Percentiles rank a stretch among this genome's conserved stretches.
Conservation (phyloP, 176 grass and related monocot genomes). For the Echinochloa phyllopogon region DNA sequence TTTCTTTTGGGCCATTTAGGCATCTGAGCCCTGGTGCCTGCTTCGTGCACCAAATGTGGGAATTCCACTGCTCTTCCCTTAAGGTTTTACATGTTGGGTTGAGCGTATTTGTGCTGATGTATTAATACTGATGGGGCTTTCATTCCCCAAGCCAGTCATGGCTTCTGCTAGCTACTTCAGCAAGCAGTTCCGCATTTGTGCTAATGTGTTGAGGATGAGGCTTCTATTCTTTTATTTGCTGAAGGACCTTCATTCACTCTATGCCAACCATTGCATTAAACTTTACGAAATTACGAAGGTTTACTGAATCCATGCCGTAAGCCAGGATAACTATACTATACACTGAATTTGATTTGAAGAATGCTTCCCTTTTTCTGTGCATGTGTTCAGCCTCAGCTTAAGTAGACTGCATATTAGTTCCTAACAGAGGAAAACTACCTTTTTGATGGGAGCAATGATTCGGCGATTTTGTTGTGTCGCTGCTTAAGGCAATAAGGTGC, state of each 20-base stretch:
- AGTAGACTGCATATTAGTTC: conserved; percentile 13
- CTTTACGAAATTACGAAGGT: conserved; percentile 19
- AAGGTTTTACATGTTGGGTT: neutral
- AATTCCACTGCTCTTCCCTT: neutral
- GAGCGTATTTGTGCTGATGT: neutral
- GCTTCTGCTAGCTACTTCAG: neutral
- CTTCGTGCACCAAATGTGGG: neutral
- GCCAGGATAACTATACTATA: neutral
- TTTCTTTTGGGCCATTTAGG: neutral
- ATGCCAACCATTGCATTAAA: neutral
- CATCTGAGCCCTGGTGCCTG: neutral
- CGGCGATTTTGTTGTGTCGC: neutral
- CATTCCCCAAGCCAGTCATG: neutral
- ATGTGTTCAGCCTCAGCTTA: conserved; percentile 41
- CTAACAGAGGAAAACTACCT: neutral
- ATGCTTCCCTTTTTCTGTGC: neutral
- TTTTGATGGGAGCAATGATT: neutral
- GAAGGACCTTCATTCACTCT: conserved; percentile 39
- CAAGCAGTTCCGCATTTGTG: neutral
- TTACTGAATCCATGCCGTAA: neutral
- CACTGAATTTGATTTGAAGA: neutral
- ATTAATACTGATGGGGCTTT: neutral
- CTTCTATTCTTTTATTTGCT: neutral
- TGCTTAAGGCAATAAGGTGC: neutral
- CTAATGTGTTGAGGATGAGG: too few species aligned